Conservation (phyloP, 2,329 filamentous ascomycete genomes). For the Sclerotinia subarctica region DNA sequence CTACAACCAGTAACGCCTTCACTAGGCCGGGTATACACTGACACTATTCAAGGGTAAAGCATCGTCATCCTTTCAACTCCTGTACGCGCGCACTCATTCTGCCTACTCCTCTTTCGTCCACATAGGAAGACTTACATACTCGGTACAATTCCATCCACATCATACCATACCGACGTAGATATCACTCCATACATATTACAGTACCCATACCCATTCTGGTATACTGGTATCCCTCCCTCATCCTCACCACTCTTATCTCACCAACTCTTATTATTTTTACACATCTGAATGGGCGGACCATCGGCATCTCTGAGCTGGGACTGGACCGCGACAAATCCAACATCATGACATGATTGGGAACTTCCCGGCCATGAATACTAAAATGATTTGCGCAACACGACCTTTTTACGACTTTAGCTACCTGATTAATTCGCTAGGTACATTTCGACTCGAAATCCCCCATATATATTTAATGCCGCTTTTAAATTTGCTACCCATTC, state of each 20-base stretch:
- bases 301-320: neutral
- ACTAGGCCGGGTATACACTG: neutral
- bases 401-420: neutral
- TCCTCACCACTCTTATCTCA: neutral
- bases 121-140: neutral
- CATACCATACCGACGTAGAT: neutral
- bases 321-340: neutral
- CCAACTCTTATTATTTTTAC: neutral
- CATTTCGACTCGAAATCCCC: constrained; percentile 12
- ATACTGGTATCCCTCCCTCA: neutral
- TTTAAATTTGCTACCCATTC: neutral
- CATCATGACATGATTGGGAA: neutral
- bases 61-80: neutral
- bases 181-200: neutral
- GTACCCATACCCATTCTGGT: neutral
- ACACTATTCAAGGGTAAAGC: neutral
- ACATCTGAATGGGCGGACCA: neutral
- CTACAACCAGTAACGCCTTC: too few species aligned
- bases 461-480: neutral
- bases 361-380: neutral
- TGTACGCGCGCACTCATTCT: neutral
- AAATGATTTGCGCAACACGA: neutral
- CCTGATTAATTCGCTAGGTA: neutral
- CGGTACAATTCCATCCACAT: neutral
- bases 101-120: neutral